Base-by-base conservation (phyloP, 129 eudicot species). In the Chrysanthemum seticuspe region DNA sequence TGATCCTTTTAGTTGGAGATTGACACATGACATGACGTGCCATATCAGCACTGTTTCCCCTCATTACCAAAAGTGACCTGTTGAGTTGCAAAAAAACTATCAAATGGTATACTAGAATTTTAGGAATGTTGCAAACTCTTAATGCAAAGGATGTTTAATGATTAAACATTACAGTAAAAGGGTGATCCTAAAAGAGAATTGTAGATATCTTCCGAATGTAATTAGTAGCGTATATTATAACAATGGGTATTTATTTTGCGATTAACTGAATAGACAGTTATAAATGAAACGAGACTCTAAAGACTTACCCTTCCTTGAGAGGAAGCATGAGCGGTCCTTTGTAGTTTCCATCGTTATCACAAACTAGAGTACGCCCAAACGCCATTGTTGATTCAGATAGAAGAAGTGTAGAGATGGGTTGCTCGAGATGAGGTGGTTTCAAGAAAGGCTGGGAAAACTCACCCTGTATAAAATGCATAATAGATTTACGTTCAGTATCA, bases 371-470 rank as follows among this genome's bases (percentile, higher is more conserved):
- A 48, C 97, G 96, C 34, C 99, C 99, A 70, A 91, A 95, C 10
- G 97, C 99, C 96, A 95, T 88, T 21, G 88, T 87, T 66, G 99
- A 88, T 69, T 91, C 96, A 13, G 94, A 85, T 18, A 95, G 92
- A 75, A 91, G 80, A 72, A 95, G 90, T 48, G 91, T 95, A 36
- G 87, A 83, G 9, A 95, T 80, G 27, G 99, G 99, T 74, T 95
- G 96, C 75, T 95, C 99, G 73, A 95, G 61, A 81, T 95, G 99
- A 59, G 99, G 99, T 63, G 99, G 99, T 76, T 91, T 95, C 74
- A 86, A 80, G 70, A 83, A 95, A 82, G 99, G 99, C 73, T 90
- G 99, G 7, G 99, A 95, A 75, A 81, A 95, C 50, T 95, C 99
- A 19, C 96, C 96, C 99, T 95, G 36, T 69, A 74, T 8, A 67